Evolutionary conservation across 1,284 basidiomycete genomes (phyloP), one percentile per base, ranked within the genome.

Genomic region (Trichosporon faecale): DNA sequence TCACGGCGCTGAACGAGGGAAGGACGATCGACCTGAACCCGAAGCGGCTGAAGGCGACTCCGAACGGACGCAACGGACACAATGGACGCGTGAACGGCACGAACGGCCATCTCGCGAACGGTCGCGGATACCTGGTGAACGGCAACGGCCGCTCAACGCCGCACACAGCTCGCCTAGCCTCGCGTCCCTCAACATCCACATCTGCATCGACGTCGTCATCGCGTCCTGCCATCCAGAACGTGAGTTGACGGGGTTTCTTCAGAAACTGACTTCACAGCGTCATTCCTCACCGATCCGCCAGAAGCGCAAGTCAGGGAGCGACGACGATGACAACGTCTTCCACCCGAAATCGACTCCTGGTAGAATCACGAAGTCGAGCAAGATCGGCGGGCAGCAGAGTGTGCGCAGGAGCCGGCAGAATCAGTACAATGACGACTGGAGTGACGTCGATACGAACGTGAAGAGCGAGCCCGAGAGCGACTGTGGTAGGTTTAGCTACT

Each of bases 391-490:
- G 9, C 33, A 18, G 55, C 33, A 21, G 25, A 64, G 52, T 6
- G 65, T 65, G 8, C 57, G 46, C 21, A 46, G 68, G 7, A 37
- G 2, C 40, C 57, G 21, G 8, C 68, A 57, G 14, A 33, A n/a
- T 11, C 40, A 44, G 18, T 2, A 44, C 14, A 25, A 29, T 6
- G 60, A 64, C 4, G 37, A 40, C 21, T 31, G 46, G 18, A 33
- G 29, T 25, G 69, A 52, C 2, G 23, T 29, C 9, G 69, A 65
- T 9, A 25, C 55, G 2, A 35, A 44, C 25, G 55, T 72, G 44
- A 72, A 72, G 64, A 63, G 61, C 55, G 70, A 72, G 55, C 52
- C 55, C 5, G 68, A 69, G 23, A 72, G 68, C 25, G 70, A 72
- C 18, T 14, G 3, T 6, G 70, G 67, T 68, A 35, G 21, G 66